phyloP scores from a whole-genome alignment of 2,329 filamentous ascomycete species.

The Phyllosticta citriasiana region DNA sequence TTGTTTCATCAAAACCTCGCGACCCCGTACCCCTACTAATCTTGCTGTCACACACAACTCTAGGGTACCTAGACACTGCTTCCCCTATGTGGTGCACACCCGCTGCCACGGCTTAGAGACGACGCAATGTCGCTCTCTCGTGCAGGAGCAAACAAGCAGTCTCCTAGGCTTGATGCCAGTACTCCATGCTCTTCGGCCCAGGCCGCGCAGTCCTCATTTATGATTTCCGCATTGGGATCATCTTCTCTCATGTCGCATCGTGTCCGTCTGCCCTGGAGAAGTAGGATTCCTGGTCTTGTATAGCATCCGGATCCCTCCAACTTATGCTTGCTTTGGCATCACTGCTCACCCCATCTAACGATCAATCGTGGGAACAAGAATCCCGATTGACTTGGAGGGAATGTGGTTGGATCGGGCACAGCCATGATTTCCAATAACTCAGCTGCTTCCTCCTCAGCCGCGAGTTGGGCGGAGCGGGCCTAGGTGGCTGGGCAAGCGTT shows the following conservation, averaged over 20 bases:
- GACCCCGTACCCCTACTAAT: not conserved
- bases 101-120: not conserved
- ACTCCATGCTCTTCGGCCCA: not conserved
- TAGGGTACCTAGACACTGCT: not conserved
- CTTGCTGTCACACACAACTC: not conserved
- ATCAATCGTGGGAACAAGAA: not conserved
- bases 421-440: not conserved
- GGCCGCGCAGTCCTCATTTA: not conserved
- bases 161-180: not conserved
- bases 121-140: not conserved
- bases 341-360: not conserved
- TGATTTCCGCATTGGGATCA: not conserved
- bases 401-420: not conserved
- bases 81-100: not conserved
- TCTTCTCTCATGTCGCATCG: not conserved
- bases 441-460: not conserved
- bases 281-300: not conserved
- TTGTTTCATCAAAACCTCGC: not conserved
- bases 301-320: not conserved
- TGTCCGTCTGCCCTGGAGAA: not conserved
- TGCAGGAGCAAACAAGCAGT: not conserved
- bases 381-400: not conserved
- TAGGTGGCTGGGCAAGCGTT: not conserved
- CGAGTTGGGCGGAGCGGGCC: not conserved
- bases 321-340: not conserved